Evolutionary conservation across 257 asterid genomes (phyloP).

Genomic region (Prunella vulgaris): DNA sequence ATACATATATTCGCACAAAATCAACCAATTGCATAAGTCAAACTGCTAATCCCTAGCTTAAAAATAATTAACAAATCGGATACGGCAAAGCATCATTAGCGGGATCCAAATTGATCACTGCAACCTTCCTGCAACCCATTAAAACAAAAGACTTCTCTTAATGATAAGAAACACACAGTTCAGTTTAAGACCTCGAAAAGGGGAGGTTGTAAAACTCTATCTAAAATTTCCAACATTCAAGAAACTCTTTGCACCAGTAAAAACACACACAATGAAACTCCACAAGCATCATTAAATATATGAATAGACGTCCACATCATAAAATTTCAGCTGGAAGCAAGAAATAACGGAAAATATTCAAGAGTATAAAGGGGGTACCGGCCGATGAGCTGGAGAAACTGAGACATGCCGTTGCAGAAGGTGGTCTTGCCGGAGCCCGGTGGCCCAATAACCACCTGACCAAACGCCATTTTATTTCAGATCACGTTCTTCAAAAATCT

Average conservation of each 20-base stretch:
- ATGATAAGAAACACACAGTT: background rate
- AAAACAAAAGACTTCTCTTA: background rate
- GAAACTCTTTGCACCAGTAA: background rate
- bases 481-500: background rate
- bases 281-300: background rate
- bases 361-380: slow-evolving; percentile 38
- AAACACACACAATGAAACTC: background rate
- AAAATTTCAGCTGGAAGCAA: slow-evolving; percentile 8
- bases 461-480: slow-evolving; percentile 61
- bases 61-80: slow-evolving; percentile 35
- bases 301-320: background rate
- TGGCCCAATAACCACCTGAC: slow-evolving; percentile 97
- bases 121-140: slow-evolving; percentile 76
- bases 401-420: slow-evolving; percentile 98
- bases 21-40: background rate
- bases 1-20: background rate
- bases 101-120: slow-evolving; percentile 90
- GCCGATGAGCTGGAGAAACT: slow-evolving; percentile 85
- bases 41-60: background rate
- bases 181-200: background rate
- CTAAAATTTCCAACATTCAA: background rate
- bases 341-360: background rate
- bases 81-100: slow-evolving; percentile 96
- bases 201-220: background rate
- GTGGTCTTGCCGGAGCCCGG: slow-evolving; percentile 99